These are phyloP conservation scores for Stenocarpella maydis DNA, from an alignment of 2,329 filamentous ascomycete species.

Conservation along the genomic window DNA sequence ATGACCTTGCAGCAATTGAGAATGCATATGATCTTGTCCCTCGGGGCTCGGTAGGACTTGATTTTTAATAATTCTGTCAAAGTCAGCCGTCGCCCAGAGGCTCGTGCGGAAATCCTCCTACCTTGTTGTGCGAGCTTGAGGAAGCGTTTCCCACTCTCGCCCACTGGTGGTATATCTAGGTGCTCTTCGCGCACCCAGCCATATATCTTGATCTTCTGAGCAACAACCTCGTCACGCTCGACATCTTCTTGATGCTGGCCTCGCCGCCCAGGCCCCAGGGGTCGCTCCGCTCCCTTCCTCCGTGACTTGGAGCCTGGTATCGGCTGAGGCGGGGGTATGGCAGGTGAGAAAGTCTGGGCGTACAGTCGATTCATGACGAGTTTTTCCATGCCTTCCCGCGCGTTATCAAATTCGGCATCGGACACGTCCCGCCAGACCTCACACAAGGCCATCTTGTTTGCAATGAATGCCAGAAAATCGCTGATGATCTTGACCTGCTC, in stretches of 20 bases:
- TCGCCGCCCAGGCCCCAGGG: constrained; percentile 80
- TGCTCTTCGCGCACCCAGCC: constrained; percentile 94
- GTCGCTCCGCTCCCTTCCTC: constrained; percentile 72
- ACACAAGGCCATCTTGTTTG: constrained; percentile 97
- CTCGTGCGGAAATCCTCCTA: constrained; percentile 45
- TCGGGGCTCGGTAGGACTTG: constrained; percentile 93
- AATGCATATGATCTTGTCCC: constrained; percentile 98
- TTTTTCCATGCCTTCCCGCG: constrained; percentile 98
- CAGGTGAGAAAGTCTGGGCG: constrained; percentile 93
- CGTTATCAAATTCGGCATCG: constrained; percentile 97
- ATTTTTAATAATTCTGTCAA: constrained; percentile 89
- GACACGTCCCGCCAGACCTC: constrained; percentile 97
- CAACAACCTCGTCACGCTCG: constrained; percentile 92
- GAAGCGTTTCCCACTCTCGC: constrained; percentile 87
- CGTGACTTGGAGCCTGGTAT: constrained; percentile 74
- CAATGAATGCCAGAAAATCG: constrained; percentile 95
- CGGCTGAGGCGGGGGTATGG: constrained; percentile 83
- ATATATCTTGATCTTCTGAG: constrained; percentile 97
- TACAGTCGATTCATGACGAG: constrained; percentile 98
- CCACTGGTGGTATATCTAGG: constrained; percentile 86
- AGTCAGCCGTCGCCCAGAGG: constrained; percentile 38
- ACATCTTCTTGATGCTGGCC: constrained; percentile 99
- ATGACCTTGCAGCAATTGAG: constrained; percentile 99
- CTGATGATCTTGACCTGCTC: constrained; percentile 99
- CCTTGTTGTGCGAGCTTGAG: constrained; percentile 88